Evolutionary conservation across 108 stramenopile genomes (phyloP), one percentile per base, ranked within the genome.

Genomic region (Nannochloropsis gaditana): DNA sequence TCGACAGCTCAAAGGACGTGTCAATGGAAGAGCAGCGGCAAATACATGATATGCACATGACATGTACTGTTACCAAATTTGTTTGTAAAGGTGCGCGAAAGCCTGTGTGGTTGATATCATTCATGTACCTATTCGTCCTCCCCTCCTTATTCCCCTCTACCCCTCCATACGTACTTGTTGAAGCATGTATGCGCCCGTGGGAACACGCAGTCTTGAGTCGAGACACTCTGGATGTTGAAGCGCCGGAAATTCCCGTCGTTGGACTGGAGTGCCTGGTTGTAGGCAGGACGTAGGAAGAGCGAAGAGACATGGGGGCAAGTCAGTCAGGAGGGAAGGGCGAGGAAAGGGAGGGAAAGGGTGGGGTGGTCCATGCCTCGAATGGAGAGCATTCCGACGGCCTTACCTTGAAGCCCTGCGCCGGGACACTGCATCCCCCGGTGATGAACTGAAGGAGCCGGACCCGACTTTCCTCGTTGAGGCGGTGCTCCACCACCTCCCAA

Each of bases 101-200:
- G 31, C 31, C 31, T 31, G 31, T 1, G 31, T 31, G 0, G 31
- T 31, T 31, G 31, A 31, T 31, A 31, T 31, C 31, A 31, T 31
- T 31, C 31, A 0, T 31, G 31, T 31, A 31, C 31, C 31, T 31
- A 31, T 31, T 31, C 31, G 31, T 31, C 31, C 31, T 31, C 31
- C 31, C 31, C 31, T 31, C 31, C 31, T 31, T 31, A 31, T 31
- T 0, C 31, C 31, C 31, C 31, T 31, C 31, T 31, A 31, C 31
- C 31, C 31, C 31, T 31, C 31, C 31, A 31, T 31, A 31, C 31
- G 31, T 31, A 31, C 59, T 95, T 93, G 87, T 97, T 97, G 92
- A 97, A 97, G 80, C 80, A 80, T 11, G 95, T 97, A 84, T 95
- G 96, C 41, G 95, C 94, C 82, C 95, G 90, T 50, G 96, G 96